Evolutionary conservation across 805 yeast genomes (phyloP), one percentile per base, ranked within the genome.

Genomic region (Saccharomycopsis synnaedendra): DNA sequence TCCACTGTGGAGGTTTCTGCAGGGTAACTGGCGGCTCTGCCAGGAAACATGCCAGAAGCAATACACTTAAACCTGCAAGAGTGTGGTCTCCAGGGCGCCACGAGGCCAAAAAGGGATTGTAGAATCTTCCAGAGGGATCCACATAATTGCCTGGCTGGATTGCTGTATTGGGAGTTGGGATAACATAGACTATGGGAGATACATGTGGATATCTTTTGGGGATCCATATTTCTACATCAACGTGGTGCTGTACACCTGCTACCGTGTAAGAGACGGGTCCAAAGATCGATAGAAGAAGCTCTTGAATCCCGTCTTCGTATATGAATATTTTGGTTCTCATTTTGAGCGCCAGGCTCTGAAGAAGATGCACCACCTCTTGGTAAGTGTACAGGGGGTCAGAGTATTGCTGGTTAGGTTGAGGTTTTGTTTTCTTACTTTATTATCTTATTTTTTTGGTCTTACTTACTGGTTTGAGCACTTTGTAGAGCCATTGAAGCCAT

Each of bases 211-310:
- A 88, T 29, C 69, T 67, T 31, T 71, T 70, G 0, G 95, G 95
- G 4, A 89, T 57, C 95, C 95, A 87, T 4, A 88, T 61, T 46
- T 78, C 78, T 8, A 87, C 57, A 0, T 88, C 89, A 11, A 75
- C 63, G n/a, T 65, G 62, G 53, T 70, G 66, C 0, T 57, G 55
- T 0, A 56, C 48, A 1, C 60, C 60, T 9, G 55, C 56, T 8
- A 63, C 60, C 27, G 32, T 44, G 4, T 54, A 39, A 1, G 64
- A 59, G 3, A 81, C 54, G 0, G 71, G 64, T 0, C 96, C 96
- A 55, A 72, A 72, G 1, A 89, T 52, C 51, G 80, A 78, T 7
- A 88, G 65, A 43, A 87, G 65, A 19, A 87, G 67, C 27, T 72
- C 68, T 1, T 82, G 67, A 8, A 59, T 60, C 1, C 96, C 96